Percentiles rank a stretch among this genome's conserved stretches.
phyloP scores from a whole-genome alignment of 345 rosid species.

The Orychophragmus violaceus region DNA sequence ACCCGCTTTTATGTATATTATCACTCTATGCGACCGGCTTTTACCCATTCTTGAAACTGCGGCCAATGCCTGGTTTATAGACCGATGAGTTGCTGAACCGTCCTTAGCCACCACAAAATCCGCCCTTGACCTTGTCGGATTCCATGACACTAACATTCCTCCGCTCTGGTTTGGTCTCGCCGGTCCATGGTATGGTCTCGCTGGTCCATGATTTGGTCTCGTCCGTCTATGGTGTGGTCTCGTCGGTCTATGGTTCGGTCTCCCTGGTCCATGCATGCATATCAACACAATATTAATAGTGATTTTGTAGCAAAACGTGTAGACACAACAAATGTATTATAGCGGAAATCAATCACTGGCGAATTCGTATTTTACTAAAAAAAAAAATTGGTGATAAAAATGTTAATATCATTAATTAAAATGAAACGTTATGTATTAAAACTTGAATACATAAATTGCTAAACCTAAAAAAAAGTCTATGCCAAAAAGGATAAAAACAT shows the following conservation, averaged over 20 bases:
- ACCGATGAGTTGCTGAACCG: constrained; percentile 19
- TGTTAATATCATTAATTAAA: too few species aligned
- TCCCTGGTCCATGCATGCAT: constrained; percentile 15
- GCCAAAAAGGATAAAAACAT: too few species aligned
- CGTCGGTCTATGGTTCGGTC: background rate
- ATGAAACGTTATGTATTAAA: too few species aligned
- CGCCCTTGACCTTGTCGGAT: constrained; percentile 27
- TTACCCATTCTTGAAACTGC: constrained; percentile 38
- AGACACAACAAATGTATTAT: background rate
- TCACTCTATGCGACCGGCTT: constrained; percentile 34
- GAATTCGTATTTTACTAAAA: background rate
- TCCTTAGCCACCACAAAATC: constrained; percentile 35
- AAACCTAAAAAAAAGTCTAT: too few species aligned
- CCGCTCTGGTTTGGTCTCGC: constrained; percentile 18
- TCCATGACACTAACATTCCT: constrained; percentile 44
- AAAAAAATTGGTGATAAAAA: too few species aligned
- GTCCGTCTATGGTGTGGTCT: background rate
- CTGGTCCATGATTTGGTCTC: constrained; percentile 8
- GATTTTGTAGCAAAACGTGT: background rate
- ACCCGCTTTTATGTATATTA: constrained; percentile 60
- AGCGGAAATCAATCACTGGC: background rate
- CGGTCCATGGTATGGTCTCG: background rate
- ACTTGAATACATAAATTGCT: too few species aligned
- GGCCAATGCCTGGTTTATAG: constrained; percentile 24
- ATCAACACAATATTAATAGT: background rate